Evolutionary conservation across 768 basidiomycete species (phyloP).

Genomic region (Boletus sp.): DNA sequence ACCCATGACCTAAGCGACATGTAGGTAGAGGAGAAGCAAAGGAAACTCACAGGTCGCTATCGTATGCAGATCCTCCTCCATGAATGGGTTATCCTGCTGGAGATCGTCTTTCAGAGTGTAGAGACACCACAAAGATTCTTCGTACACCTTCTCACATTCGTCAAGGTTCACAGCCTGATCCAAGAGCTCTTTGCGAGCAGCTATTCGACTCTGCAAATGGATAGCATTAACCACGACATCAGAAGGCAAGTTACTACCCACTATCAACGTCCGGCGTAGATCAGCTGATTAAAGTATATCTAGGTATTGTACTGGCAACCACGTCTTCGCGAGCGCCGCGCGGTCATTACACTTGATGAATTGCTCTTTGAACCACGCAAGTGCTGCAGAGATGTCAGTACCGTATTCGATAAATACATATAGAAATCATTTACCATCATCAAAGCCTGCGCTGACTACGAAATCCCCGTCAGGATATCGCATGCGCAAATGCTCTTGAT

Average conservation of each 20-base stretch:
- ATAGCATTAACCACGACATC: background rate
- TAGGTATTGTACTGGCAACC: conserved; percentile 83
- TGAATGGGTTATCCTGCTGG: conserved; percentile 78
- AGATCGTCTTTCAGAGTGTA: conserved; percentile 91
- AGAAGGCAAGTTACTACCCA: conserved; percentile 51
- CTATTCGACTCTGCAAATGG: conserved; percentile 76
- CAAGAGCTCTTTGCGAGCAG: conserved; percentile 86
- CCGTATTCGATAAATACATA: conserved; percentile 4
- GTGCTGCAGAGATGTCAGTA: conserved; percentile 41
- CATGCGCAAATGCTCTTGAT: conserved; percentile 83
- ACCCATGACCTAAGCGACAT: background rate
- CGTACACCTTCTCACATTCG: conserved; percentile 92
- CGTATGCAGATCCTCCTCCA: conserved; percentile 79
- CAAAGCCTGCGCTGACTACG: conserved; percentile 75
- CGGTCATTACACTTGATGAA: conserved; percentile 95
- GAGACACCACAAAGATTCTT: conserved; percentile 92
- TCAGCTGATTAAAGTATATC: conserved; percentile 83
- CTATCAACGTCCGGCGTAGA: conserved; percentile 85
- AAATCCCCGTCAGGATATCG: conserved; percentile 73
- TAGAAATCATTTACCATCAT: conserved; percentile 54
- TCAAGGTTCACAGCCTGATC: conserved; percentile 73
- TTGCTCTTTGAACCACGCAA: conserved; percentile 89
- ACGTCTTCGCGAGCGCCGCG: conserved; percentile 83
- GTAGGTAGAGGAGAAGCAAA: background rate
- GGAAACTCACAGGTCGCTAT: conserved; percentile 66